Percentiles rank a stretch among this genome's conserved stretches.
Conservation (phyloP, 805 yeast genomes). For the Candida cerambycidarum region DNA sequence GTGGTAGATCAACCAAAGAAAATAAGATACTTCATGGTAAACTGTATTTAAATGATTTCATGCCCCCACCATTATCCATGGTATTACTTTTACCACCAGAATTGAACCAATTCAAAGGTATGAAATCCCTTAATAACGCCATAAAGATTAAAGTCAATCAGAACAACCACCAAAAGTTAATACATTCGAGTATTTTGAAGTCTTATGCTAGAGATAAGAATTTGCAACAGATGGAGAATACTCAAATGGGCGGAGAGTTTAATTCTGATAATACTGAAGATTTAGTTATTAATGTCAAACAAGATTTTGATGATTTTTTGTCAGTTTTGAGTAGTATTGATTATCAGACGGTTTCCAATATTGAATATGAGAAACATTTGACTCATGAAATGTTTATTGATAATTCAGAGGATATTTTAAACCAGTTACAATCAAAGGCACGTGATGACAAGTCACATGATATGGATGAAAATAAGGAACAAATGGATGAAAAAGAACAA, state of each 20-base stretch:
- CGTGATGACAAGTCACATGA: too few species aligned
- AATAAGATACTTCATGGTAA: slow-evolving; percentile 32
- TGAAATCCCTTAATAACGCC: slow-evolving; percentile 10
- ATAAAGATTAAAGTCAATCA: slow-evolving; percentile 20
- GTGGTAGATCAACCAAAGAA: slow-evolving; percentile 30
- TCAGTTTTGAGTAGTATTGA: slow-evolving; percentile 4
- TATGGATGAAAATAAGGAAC: too few species aligned
- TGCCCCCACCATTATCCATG: slow-evolving; percentile 38
- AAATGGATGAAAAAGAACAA: background rate
- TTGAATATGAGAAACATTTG: slow-evolving; percentile 17
- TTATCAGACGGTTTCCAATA: slow-evolving; percentile 2
- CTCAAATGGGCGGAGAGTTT: slow-evolving; percentile 4
- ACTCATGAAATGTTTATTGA: slow-evolving; percentile 25
- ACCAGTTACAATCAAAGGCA: slow-evolving; percentile 8
- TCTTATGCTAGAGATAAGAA: slow-evolving; percentile 4
- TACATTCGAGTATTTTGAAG: slow-evolving; percentile 5
- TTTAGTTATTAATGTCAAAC: slow-evolving; percentile 15
- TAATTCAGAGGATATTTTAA: slow-evolving; percentile 17
- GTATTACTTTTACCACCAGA: slow-evolving; percentile 27
- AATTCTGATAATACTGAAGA: slow-evolving; percentile 2
- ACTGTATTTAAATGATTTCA: slow-evolving; percentile 42
- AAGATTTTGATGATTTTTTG: slow-evolving; percentile 15
- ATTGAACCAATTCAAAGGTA: slow-evolving; percentile 11
- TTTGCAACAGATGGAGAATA: slow-evolving; percentile 1
- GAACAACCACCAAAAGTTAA: slow-evolving; percentile 9